Evolutionary conservation across 768 basidiomycete species (phyloP), one percentile per base, ranked within the genome.

Genomic region (Russula sp.): DNA sequence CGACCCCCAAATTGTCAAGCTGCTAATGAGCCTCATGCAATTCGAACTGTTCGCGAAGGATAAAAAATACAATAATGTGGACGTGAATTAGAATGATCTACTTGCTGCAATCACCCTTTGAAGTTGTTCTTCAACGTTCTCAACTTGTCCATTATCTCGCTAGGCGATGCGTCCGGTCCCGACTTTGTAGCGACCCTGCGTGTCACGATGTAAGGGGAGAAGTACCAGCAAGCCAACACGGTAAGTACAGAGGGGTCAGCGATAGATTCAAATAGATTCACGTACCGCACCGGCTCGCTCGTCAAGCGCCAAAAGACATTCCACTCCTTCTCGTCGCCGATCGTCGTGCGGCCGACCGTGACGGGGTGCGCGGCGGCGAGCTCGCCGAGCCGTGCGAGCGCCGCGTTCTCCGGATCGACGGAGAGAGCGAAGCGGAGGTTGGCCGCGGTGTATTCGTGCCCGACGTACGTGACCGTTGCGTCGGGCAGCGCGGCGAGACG

Each of bases 311-410:
- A 93, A 73, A 98, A 98, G 8, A 93, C 85, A 73, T 98, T 98
- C 90, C 91, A 95, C 65, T 84, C 77, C 75, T 93, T 94, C 77
- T 98, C 96, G 66, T 98, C 90, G 0, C 82, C 89, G 53, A 98
- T 94, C 0, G 93, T 97, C 13, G 89, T 88, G 70, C 87, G 75
- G 43, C 95, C 93, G 5, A 88, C 83, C 5, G 88, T 93, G 48
- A 83, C 73, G 58, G 78, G 69, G 68, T 92, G 85, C 49, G 78
- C 75, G 54, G 79, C 70, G 25, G 82, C 80, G 20, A 92, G 76
- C 47, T 80, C 75, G 7, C 75, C 75, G 35, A 97, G 81, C 34
- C 82, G 79, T 34, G 71, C 73, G 47, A 96, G 72, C 2, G 77
- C 87, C 25, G 77, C 60, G 70, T 88, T 93, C 34, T 79, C 78